Evolutionary conservation across 129 eudicot species (phyloP).

Genomic region (Pittosporum tobira): DNA sequence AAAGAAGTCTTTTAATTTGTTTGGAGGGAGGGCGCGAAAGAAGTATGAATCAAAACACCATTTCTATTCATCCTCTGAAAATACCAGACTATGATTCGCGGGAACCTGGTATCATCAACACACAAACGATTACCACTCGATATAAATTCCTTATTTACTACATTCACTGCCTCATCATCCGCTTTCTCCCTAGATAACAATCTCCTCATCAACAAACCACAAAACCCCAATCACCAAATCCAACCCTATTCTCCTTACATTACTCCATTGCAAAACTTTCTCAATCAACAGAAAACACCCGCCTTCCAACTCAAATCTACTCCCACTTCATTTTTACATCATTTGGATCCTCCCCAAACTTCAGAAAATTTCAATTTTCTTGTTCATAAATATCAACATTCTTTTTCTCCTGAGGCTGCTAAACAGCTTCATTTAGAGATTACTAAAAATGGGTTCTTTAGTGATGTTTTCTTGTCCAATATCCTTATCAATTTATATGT

Average conservation of each 20-base stretch:
- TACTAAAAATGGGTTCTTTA: slow-evolving; percentile 46
- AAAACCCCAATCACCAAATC: slow-evolving; percentile 8
- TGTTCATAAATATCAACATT: slow-evolving; percentile 23
- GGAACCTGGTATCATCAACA: slow-evolving; percentile 15
- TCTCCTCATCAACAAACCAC: slow-evolving; percentile 11
- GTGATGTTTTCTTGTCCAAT: slow-evolving; percentile 55
- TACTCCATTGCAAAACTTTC: slow-evolving; percentile 10
- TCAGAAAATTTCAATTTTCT: slow-evolving; percentile 21
- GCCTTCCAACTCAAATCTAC: slow-evolving; percentile 2
- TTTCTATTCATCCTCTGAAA: neutral
- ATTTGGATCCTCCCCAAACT: too few species aligned
- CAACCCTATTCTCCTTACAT: slow-evolving; percentile 12
- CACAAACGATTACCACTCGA: slow-evolving; percentile 14
- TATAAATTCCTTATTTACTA: slow-evolving; percentile 6
- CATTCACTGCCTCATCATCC: slow-evolving; percentile 17
- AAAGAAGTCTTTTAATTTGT: too few species aligned
- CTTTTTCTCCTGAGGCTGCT: slow-evolving; percentile 34
- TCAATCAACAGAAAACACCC: slow-evolving; percentile 6
- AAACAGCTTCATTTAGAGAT: slow-evolving; percentile 47
- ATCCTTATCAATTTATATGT: slow-evolving; percentile 53
- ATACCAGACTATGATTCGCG: slow-evolving; percentile 24
- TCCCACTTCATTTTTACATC: slow-evolving; percentile 4
- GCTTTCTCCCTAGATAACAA: slow-evolving; percentile 9
- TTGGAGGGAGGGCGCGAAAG: too few species aligned
- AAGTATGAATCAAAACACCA: too few species aligned